These are phyloP conservation scores for Arthrobotrys musiformis DNA, from an alignment of 2,329 filamentous ascomycete species.

Conservation along the genomic window DNA sequence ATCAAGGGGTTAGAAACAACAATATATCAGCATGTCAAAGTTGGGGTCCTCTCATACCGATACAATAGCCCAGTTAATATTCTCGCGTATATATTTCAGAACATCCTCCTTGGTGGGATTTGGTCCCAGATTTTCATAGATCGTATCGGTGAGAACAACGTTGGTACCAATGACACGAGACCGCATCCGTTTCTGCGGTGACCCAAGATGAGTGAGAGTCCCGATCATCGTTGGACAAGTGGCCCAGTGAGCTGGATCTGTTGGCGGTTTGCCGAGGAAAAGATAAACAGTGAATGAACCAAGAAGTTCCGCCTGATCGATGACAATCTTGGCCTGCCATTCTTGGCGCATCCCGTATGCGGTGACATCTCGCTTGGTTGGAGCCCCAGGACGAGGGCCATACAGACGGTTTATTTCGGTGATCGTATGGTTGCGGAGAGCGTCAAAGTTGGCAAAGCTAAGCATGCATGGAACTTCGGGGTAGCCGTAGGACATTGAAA, in stretches of 20 bases:
- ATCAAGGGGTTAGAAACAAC: not conserved
- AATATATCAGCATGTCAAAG: not conserved
- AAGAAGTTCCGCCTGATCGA: conserved; percentile 56
- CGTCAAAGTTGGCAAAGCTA: conserved; percentile 20
- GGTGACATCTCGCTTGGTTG: conserved; percentile 10
- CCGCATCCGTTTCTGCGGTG: conserved; percentile 19
- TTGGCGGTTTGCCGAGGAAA: conserved; percentile 48
- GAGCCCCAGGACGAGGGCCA: conserved; percentile 16
- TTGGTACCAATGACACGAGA: conserved; percentile 27
- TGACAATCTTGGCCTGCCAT: conserved; percentile 57
- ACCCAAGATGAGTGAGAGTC: conserved; percentile 44
- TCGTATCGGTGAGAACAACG: conserved; percentile 34
- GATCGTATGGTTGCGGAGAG: conserved; percentile 49
- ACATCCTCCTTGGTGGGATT: conserved; percentile 20
- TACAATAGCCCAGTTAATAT: conserved; percentile 27
- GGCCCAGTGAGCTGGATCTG: conserved; percentile 1
- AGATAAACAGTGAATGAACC: conserved; percentile 50
- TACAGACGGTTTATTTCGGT: conserved; percentile 57
- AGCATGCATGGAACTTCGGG: conserved; percentile 57
- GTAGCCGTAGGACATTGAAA: conserved; percentile 57
- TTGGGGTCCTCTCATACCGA: conserved; percentile 15
- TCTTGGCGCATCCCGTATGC: conserved; percentile 28
- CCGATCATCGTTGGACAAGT: conserved; percentile 32
- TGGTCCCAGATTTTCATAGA: conserved; percentile 10
- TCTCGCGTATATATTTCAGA: conserved; percentile 20